These are phyloP conservation scores for Phtheirospermum japonicum DNA, from an alignment of 257 asterid genomes.

Conservation along the genomic window DNA sequence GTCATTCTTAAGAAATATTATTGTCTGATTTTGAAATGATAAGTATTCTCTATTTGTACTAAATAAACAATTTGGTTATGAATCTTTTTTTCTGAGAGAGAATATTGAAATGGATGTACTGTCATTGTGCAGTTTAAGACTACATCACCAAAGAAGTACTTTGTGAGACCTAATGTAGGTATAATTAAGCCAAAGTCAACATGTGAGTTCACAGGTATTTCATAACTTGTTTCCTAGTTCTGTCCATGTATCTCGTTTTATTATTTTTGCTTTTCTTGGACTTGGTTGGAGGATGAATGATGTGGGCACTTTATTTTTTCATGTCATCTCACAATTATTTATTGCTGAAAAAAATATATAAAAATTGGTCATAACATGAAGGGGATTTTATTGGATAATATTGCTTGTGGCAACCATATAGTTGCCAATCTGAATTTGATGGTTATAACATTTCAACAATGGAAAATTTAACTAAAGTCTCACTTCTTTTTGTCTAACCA, in stretches of 20 bases:
- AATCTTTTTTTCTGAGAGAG: constrained; percentile 15
- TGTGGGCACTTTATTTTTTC: not conserved
- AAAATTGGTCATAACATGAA: no score
- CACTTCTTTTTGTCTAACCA: constrained; percentile 16
- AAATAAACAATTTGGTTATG: constrained; percentile 5
- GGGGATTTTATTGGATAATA: not conserved
- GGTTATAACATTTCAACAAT: not conserved
- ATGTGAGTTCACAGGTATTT: constrained; percentile 67
- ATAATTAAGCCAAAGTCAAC: constrained; percentile 76
- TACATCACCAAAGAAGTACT: constrained; percentile 88
- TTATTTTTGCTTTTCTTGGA: not conserved
- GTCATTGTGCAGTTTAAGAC: constrained; percentile 73
- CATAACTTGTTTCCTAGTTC: constrained; percentile 12
- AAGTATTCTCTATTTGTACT: constrained; percentile 7
- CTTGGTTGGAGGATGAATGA: no score
- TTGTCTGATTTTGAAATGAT: not conserved
- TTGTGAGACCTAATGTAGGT: no score
- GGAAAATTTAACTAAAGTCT: constrained; percentile 20
- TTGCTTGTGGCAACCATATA: constrained; percentile 9
- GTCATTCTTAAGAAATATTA: constrained; percentile 3
- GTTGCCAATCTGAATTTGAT: constrained; percentile 8
- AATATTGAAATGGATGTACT: constrained; percentile 9
- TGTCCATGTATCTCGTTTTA: constrained; percentile 8
- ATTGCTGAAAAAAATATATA: no score
- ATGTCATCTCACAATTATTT: no score